Evolutionary conservation across 2,329 filamentous ascomycete genomes (phyloP), one percentile per base, ranked within the genome.

Genomic region (Aspergillus piperis): DNA sequence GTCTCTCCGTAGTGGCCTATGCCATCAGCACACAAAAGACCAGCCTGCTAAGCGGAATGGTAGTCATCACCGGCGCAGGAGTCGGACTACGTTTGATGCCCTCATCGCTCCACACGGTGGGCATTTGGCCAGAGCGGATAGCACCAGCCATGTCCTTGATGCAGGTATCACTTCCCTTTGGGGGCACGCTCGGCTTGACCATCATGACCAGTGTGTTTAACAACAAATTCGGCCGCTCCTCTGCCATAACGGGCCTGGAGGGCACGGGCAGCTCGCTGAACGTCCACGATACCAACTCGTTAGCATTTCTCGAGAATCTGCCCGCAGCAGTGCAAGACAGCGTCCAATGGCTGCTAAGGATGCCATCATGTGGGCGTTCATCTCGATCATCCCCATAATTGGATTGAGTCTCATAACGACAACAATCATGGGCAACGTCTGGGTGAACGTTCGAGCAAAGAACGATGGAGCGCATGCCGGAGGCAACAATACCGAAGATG

Each of bases 141-240:
- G 82, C 87, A 0, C 78, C 83, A 0, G 84, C 89, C 3, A 82
- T 88, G 58, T 85, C 83, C 0, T 70, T 90, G 8, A 81, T 88
- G 71, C 79, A 82, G 0, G 84, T 90, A 56, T 81, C 86, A 2
- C 60, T 84, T 15, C 85, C 86, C 0, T 83, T 90, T 23, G 88
- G 88, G 3, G 87, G 88, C 11, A 89, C 87, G 0, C 73, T 90
- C 2, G 84, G 83, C 0, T 78, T 90, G 49, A 88, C 87, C 0
- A 81, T 90, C 66, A 90, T 90, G 88, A 83, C 86, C 13, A 82
- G 84, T 8, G 86, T 90, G 1, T 90, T 90, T 72, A 88, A 89
- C 68, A 90, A 90, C 56, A 80, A 82, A 56, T 65, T 79, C 67
- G 57, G 70, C 64, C 4, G 57, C 41, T 53, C 64, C 49, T 59